These are phyloP conservation scores for Hypseocharis bilobata DNA, from an alignment of 441 rosid species.

Conservation along the genomic window DNA sequence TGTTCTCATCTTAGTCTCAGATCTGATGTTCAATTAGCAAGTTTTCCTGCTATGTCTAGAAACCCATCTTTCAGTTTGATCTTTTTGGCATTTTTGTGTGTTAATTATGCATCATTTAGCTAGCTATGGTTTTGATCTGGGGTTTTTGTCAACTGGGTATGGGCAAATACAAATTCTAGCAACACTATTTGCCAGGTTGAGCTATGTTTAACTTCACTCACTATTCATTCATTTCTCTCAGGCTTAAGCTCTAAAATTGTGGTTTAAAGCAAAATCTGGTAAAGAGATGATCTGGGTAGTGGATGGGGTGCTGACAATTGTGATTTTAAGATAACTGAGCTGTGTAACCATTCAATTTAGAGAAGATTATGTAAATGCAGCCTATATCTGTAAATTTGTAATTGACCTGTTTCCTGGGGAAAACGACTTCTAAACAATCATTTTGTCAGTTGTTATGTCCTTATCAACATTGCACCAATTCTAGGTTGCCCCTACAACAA, in stretches of 20 bases:
- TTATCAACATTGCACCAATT: not conserved
- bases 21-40: constrained; percentile 24
- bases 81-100: not conserved
- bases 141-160: not conserved
- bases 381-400: not conserved
- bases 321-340: constrained; percentile 3
- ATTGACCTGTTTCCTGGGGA: not conserved
- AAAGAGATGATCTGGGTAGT: not conserved
- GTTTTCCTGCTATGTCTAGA: constrained; percentile 7
- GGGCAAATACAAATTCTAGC: not conserved
- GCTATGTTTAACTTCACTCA: not conserved
- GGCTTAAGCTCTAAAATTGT: not conserved
- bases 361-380: not conserved
- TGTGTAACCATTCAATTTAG: not conserved
- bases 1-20: constrained; percentile 21
- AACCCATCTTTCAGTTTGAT: not conserved
- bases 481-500: not conserved
- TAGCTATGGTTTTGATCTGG: constrained; percentile 20
- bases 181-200: not conserved
- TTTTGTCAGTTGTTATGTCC: not conserved
- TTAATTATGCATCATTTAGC: constrained; percentile 6
- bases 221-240: not conserved
- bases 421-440: not conserved
- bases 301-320: constrained; percentile 4
- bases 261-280: not conserved